phyloP scores from a whole-genome alignment of 2,329 filamentous ascomycete species.

The Diaporthe citri region DNA sequence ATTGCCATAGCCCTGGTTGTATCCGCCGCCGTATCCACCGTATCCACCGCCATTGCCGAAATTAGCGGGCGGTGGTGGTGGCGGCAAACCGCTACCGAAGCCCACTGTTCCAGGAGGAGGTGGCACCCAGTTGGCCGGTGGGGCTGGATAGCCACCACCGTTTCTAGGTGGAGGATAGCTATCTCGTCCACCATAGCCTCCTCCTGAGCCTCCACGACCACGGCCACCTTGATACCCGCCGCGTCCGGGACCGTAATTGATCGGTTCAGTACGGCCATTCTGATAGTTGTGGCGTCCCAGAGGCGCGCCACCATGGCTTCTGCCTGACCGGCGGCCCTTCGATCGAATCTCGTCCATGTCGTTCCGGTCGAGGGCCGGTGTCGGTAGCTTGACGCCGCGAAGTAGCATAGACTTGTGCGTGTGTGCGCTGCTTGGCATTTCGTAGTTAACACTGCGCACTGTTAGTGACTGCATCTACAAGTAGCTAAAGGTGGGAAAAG shows the following conservation, averaged over 20 bases:
- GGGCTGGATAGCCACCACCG: constrained; percentile 43
- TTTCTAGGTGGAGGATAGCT: constrained; percentile 40
- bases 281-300: constrained; percentile 55
- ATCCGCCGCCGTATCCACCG: constrained; percentile 36
- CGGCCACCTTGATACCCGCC: constrained; percentile 41
- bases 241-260: constrained; percentile 63
- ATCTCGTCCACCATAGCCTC: constrained; percentile 37
- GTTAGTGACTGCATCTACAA: constrained; percentile 47
- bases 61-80: constrained; percentile 58
- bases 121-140: constrained; percentile 54
- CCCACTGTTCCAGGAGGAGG: constrained; percentile 59
- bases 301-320: constrained; percentile 77
- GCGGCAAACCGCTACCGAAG: constrained; percentile 58
- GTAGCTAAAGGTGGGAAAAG: constrained; percentile 13
- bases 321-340: constrained; percentile 74
- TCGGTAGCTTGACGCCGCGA: constrained; percentile 81
- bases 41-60: constrained; percentile 39
- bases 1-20: constrained; percentile 36
- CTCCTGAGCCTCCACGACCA: constrained; percentile 35
- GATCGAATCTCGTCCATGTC: constrained; percentile 81
- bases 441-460: constrained; percentile 79
- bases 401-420: constrained; percentile 95
- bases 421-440: constrained; percentile 79
- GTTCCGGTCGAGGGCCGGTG: constrained; percentile 77
- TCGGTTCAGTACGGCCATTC: constrained; percentile 59